Evolutionary conservation across 306 rosid genomes (phyloP), one percentile per base, ranked within the genome.

Genomic region (Glycine tomentella): DNA sequence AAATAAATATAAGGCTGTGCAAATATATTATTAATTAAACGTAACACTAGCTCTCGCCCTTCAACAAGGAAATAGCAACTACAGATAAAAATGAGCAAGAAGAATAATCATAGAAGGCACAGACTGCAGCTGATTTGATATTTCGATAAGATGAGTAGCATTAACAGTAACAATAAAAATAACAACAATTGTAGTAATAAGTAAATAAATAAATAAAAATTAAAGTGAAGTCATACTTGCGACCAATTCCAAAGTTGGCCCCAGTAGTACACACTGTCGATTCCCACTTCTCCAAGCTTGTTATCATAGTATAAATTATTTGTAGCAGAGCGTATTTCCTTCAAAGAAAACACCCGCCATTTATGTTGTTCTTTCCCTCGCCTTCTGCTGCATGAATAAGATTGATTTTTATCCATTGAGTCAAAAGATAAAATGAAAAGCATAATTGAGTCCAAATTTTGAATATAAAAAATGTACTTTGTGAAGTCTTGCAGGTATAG

Each of bases 231-330:
- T 25, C 76, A 78, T 90, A 93, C 98, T 84, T 93, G 97, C 4
- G 98, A 90, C 72, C 97, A 93, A 83, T 91, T 94, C 97, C 97
- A 91, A 36, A 93, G 98, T 89, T 93, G 97, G 77, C 98, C 98
- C 98, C 98, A 93, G 78, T 25, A 25, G 31, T 93, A 93, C 57
- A 91, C 97, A 65, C 97, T 93, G 75, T 94, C 98, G 81, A 93
- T 91, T 13, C 94, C 91, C 50, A 97, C 98, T 87, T 93, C 98
- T 87, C 98, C 98, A 77, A 93, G 95, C 83, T 93, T 93, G 87
- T 93, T 93, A 76, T 93, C 98, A 72, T 91, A 93, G 80, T 93
- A 90, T 66, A 93, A 93, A 80, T 89, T 93, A 85, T 93, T 93
- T 55, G 98, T 93, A 38, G 98, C 98, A 16, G 97, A 85, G 65